Evolutionary conservation across 306 rosid species (phyloP), one percentile per base, ranked within the genome.

Genomic region (Quercus bicolor): DNA sequence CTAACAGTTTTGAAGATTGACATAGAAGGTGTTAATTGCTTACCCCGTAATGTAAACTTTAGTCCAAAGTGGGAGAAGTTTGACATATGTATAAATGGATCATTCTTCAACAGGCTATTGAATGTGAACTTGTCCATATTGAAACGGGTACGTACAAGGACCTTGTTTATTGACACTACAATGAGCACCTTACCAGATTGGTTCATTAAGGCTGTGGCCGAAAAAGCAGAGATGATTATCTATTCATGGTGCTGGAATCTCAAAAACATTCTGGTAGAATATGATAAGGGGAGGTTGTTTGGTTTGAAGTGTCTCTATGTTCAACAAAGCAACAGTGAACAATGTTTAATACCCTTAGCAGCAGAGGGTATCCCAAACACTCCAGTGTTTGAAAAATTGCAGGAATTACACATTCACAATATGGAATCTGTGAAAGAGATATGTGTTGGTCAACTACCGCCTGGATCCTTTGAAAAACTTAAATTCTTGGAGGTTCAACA

Each of bases 361-460:
- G 60, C 15, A 16, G 70, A 3, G 20, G 51, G 20, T 0, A 21
- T 2, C 2, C 5, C 28, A 23, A 24, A 34, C 21, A 34, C 2
- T 2, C 79, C 74, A 1, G 51, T 80, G 51, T 40, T 80, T 1
- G 54, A 75, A 18, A 56, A 19, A 4, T 56, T 80, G 75, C 60
- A 15, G 14, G 70, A 55, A 5, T 66, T 80, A 11, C 18, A 13
- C 1, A 4, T 40, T 5, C 9, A 1, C 6, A 0, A 4, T 8
- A 1, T 55, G 70, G 6, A 55, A 8, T 12, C 1, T 45, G 1
- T 68, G 33, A 24, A 24, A 3, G 71, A 26, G 70, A 13, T 68
- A 3, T 43, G 79, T 9, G 13, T 19, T 24, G 75, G 55, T 8
- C 75, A 56, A 14, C 72, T 77, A 52, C 74, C 74, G 0, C 8